Evolutionary conservation across 1,139 yeast genomes (phyloP).

Genomic region (Pichiaceae sp.): DNA sequence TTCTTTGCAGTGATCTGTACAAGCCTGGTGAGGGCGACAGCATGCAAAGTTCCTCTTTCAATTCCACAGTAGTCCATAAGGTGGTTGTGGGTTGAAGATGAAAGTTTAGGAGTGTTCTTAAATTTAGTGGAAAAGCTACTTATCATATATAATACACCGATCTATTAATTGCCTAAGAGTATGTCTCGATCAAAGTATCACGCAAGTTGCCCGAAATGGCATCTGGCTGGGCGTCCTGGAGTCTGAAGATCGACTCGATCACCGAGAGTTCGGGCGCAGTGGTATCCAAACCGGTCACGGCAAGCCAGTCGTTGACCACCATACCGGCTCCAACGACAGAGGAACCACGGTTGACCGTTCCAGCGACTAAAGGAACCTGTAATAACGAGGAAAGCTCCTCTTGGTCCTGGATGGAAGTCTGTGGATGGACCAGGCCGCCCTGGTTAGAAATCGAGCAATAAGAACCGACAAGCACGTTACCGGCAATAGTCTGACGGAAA

Average conservation of each 20-base stretch:
- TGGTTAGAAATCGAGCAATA: conserved; percentile 93
- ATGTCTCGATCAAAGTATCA: conserved; percentile 87
- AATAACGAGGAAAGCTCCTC: conserved; percentile 92
- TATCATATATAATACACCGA: too few species aligned
- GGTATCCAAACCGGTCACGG: conserved; percentile 94
- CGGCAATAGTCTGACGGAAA: conserved; percentile 97
- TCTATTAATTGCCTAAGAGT: conserved; percentile 25
- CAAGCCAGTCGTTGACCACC: conserved; percentile 98
- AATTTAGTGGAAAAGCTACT: too few species aligned
- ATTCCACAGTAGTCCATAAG: conserved; percentile 11
- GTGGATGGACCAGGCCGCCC: conserved; percentile 98
- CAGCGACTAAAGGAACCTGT: conserved; percentile 97
- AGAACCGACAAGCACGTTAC: conserved; percentile 94
- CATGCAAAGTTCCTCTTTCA: conserved; percentile 33
- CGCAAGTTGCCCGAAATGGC: conserved; percentile 76
- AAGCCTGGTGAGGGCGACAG: conserved; percentile 49
- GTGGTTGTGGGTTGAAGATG: conserved; percentile 3
- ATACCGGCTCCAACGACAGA: conserved; percentile 97
- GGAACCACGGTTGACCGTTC: conserved; percentile 97
- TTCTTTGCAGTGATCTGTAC: conserved; percentile 29
- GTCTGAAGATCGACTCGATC: conserved; percentile 88
- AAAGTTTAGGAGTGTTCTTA: too few species aligned
- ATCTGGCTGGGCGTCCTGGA: conserved; percentile 84
- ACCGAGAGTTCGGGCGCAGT: conserved; percentile 98
- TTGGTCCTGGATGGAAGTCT: conserved; percentile 94